Percentiles rank a stretch among this genome's conserved stretches.
These are phyloP conservation scores for Fraxinus ornus DNA, from an alignment of 305 asterid genomes.

Conservation along the genomic window DNA sequence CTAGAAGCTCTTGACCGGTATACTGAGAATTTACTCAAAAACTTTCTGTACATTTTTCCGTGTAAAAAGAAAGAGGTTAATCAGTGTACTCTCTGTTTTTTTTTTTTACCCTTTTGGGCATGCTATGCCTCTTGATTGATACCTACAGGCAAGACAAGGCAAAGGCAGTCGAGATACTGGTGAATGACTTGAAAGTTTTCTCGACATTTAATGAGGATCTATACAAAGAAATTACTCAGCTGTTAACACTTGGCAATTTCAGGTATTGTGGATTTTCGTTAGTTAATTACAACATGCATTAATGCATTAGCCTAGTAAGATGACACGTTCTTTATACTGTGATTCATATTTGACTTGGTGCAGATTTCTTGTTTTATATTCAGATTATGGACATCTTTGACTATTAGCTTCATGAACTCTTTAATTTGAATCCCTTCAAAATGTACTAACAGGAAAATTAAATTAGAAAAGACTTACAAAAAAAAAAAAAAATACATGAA, in stretches of 20 bases:
- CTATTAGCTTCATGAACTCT: background rate
- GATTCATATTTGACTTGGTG: background rate
- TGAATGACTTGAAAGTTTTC: constrained; percentile 75
- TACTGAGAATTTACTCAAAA: constrained; percentile 9
- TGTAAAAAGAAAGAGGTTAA: background rate
- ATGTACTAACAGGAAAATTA: background rate
- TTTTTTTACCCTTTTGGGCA: background rate
- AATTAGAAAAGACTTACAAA: background rate
- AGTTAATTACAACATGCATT: constrained; percentile 14
- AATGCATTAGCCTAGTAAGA: background rate
- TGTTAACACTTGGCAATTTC: constrained; percentile 68
- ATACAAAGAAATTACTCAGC: constrained; percentile 78
- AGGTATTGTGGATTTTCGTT: constrained; percentile 44
- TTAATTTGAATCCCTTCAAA: background rate
- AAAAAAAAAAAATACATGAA: background rate
- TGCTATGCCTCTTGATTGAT: constrained; percentile 10
- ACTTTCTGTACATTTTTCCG: constrained; percentile 10
- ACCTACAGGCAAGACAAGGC: constrained; percentile 68
- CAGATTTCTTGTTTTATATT: background rate
- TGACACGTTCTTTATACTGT: constrained; percentile 8
- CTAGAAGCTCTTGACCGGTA: constrained; percentile 89
- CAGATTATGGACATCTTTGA: background rate
- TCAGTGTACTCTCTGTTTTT: background rate
- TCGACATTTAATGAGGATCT: constrained; percentile 79
- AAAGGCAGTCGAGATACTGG: constrained; percentile 78